Evolutionary conservation across 768 basidiomycete species (phyloP).

Genomic region (Leccinum obscurum): DNA sequence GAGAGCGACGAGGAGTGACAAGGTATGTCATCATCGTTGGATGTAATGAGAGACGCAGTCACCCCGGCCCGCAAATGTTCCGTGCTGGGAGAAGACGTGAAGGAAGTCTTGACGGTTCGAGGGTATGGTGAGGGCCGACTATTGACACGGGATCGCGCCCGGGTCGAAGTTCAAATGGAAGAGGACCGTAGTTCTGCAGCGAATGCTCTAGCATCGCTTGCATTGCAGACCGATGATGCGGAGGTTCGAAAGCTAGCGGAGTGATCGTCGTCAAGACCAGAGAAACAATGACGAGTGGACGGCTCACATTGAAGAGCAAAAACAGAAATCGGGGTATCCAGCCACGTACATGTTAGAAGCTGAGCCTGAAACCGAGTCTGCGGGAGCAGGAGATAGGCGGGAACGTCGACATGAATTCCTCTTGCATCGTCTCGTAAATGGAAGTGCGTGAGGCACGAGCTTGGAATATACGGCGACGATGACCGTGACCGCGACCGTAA

Average conservation of each 20-base stretch:
- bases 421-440: slow-evolving; percentile 79
- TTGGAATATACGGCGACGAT: slow-evolving; percentile 69
- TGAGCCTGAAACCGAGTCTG: slow-evolving; percentile 1
- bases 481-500: slow-evolving; percentile 61
- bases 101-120: slow-evolving; percentile 45
- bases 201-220: slow-evolving; percentile 75
- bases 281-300: neutral
- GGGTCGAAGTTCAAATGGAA: slow-evolving; percentile 69
- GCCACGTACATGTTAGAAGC: too few species aligned
- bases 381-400: slow-evolving; percentile 28
- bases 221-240: slow-evolving; percentile 54
- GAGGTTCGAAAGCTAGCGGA: slow-evolving; percentile 66
- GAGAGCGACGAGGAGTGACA: slow-evolving; percentile 25
- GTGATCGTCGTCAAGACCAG: slow-evolving; percentile 2
- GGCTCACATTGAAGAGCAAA: slow-evolving; percentile 70
- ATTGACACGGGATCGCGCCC: slow-evolving; percentile 63
- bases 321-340: slow-evolving; percentile 74
- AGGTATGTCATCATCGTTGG: slow-evolving; percentile 15
- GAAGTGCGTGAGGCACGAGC: slow-evolving; percentile 64
- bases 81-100: slow-evolving; percentile 37
- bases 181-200: slow-evolving; percentile 65
- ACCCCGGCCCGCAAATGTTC: slow-evolving; percentile 37
- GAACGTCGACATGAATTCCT: slow-evolving; percentile 49
- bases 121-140: slow-evolving; percentile 52
- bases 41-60: slow-evolving; percentile 20